These are phyloP conservation scores for Aureobasidium sp. DNA, from an alignment of 2,329 filamentous ascomycete genomes.

Conservation along the genomic window DNA sequence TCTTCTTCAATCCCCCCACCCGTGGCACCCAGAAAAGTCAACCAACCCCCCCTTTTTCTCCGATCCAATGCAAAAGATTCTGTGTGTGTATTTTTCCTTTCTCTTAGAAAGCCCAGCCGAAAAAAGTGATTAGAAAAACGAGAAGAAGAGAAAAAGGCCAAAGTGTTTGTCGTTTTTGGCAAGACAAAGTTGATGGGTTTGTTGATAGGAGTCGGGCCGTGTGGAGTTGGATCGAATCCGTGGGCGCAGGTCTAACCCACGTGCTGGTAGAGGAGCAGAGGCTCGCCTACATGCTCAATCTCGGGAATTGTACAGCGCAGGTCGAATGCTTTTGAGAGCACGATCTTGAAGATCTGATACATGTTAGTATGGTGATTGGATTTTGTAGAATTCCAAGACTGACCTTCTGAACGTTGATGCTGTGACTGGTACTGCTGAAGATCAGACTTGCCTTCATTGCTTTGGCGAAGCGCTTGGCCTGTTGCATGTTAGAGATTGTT, in stretches of 20 bases:
- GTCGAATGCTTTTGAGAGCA: slow-evolving; percentile 96
- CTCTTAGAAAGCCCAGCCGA: slow-evolving; percentile 7
- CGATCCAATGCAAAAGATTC: slow-evolving; percentile 6
- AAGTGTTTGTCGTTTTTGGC: background rate
- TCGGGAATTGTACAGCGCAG: slow-evolving; percentile 98
- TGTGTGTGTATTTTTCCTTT: slow-evolving; percentile 6
- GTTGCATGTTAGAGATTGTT: background rate
- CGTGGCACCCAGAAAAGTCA: background rate
- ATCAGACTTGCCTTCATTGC: slow-evolving; percentile 97
- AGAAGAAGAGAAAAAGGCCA: background rate
- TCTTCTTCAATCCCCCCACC: background rate
- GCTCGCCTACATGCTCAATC: slow-evolving; percentile 96
- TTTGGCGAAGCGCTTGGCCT: slow-evolving; percentile 93
- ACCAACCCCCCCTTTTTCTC: background rate
- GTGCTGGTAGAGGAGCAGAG: slow-evolving; percentile 70
- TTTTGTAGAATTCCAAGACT: background rate
- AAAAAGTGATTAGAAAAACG: slow-evolving; percentile 1
- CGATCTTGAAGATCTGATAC: slow-evolving; percentile 94
- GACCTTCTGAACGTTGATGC: slow-evolving; percentile 99
- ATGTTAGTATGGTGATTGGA: background rate
- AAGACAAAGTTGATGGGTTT: background rate
- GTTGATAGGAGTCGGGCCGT: background rate
- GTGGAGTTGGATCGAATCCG: background rate
- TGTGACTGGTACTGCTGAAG: slow-evolving; percentile 97
- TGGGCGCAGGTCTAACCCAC: slow-evolving; percentile 23